Evolutionary conservation across 768 basidiomycete species (phyloP).

Genomic region (Mycena pura): DNA sequence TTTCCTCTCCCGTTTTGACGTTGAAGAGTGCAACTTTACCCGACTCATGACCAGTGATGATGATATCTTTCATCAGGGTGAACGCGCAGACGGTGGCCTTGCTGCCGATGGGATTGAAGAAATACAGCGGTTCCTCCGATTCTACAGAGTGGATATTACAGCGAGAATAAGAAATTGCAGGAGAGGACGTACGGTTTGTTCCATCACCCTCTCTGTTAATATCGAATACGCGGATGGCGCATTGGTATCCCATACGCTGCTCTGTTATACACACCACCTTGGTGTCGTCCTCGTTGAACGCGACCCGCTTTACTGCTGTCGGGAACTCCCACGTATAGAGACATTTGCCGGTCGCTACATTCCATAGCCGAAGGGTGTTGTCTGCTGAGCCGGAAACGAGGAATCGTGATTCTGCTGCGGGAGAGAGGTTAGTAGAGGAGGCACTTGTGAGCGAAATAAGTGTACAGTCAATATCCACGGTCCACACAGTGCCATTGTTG

Average conservation of each 20-base stretch:
- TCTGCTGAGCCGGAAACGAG: constrained; percentile 94
- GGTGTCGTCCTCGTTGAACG: constrained; percentile 86
- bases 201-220: constrained; percentile 87
- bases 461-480: constrained; percentile 94
- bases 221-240: constrained; percentile 88
- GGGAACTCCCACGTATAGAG: constrained; percentile 97
- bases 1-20: constrained; percentile 84
- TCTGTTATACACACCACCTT: constrained; percentile 94
- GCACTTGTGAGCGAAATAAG: constrained; percentile 22
- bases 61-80: constrained; percentile 73
- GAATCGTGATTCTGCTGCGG: constrained; percentile 77
- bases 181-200: constrained; percentile 68
- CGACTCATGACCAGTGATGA: constrained; percentile 96
- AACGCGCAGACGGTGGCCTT: constrained; percentile 98
- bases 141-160: constrained; percentile 51
- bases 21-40: constrained; percentile 95
- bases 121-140: constrained; percentile 70
- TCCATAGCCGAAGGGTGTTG: constrained; percentile 92
- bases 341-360: constrained; percentile 88
- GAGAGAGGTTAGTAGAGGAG: background rate
- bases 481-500: constrained; percentile 97
- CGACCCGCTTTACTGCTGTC: constrained; percentile 95
- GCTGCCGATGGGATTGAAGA: constrained; percentile 90
- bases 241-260: constrained; percentile 93
- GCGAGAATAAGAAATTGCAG: background rate